Base-by-base conservation (phyloP, 306 rosid species). In the Arachis hypogaea region DNA sequence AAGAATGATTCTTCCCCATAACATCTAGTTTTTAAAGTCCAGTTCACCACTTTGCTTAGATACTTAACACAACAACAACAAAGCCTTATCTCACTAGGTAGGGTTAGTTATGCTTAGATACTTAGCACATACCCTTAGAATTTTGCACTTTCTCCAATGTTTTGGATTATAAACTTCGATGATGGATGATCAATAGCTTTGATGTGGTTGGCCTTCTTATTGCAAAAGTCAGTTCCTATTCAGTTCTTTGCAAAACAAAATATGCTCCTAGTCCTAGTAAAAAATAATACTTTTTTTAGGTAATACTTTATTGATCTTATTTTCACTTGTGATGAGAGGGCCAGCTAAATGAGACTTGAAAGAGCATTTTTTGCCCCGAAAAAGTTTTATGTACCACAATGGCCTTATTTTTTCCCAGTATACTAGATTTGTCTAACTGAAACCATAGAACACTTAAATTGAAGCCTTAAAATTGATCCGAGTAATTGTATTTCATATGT, bases 281-380 rank as follows among this genome's bases (percentile, higher is more conserved):
- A 71, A 29, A 29, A 71, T 7, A 7, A 62, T 62, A 12, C 49
- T 62, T 62, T 10, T 40, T 62, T 59, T 10, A 62, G 70, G 2
- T 29, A 51, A 62, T 5, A 45, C 8, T 5, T 18, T 12, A 38
- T 38, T 40, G 14, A 9, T 33, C 67, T n/a, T 9, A 42, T n/a
- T 45, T 63, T 62, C 63, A 49, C 73, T 56, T 9, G 60, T 64
- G 64, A 56, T 36, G 29, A 70, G 60, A 70, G 55, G 82, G 42
- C 44, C 30, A 52, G 29, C 14, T 18, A 63, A 38, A 40, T 16
- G n/a, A 72, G 18, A 45, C 61, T 61, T 49, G 51, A 63, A 50
- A 54, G n/a, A 29, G 18, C 29, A 5, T n/a, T 73, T 42, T 36
- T 60, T 22, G 57, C 5, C 30, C 42, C 63, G 41, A 52, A 10